Base-by-base conservation (phyloP, 2,329 filamentous ascomycete species). In the Trichoderma koningiopsis region DNA sequence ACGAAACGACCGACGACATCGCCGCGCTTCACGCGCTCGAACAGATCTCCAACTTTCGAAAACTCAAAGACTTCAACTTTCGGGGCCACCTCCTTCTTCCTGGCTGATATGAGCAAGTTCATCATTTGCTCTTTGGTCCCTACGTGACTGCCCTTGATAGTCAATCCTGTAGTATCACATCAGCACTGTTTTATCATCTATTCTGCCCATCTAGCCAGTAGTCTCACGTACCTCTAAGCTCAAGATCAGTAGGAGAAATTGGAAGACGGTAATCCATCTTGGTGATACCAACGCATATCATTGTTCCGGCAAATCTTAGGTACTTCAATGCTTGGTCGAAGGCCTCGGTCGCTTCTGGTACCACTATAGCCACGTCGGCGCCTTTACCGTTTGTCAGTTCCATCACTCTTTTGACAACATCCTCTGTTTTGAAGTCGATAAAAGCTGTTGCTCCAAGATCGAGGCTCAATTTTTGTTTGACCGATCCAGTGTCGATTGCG, bases 271-370 rank as follows among this genome's bases (percentile, higher is more conserved):
- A 64, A 22, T 64, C 33, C 22, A 37, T 35, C 14, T 19, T 35
- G 8, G 61, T 64, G 8, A 64, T 64, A 13, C 61, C 61, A 29
- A 24, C 49, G 27, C 61, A 64, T 4, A 56, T 31, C 49, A 64
- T 56, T 3, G 61, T 64, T 22, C 61, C 61, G 6, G 61, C 40
- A 19, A 56, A 56, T 11, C 55, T 56, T 2, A 64, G 31, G 7
- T 64, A 64, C n/a, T 64, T 27, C 33, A 64, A 35, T 24, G 49
- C 61, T 4, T 64, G 49, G 19, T 43, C 61, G 43, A 64, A 64
- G 31, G 61, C 61, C 31, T 43, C 49, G 10, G 61, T 64, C 16
- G 49, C 61, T 40, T 33, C 61, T 43, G 49, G 61, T 2, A 64
- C 35, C 16, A 64, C 61, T 29, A 64, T 64, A 43, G 61, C 61